A percentile compares a stretch with the other conserved stretches of the same genome.
phyloP scores from a whole-genome alignment of 352 stramenopile genomes.

The Globisporangium spinosum region DNA sequence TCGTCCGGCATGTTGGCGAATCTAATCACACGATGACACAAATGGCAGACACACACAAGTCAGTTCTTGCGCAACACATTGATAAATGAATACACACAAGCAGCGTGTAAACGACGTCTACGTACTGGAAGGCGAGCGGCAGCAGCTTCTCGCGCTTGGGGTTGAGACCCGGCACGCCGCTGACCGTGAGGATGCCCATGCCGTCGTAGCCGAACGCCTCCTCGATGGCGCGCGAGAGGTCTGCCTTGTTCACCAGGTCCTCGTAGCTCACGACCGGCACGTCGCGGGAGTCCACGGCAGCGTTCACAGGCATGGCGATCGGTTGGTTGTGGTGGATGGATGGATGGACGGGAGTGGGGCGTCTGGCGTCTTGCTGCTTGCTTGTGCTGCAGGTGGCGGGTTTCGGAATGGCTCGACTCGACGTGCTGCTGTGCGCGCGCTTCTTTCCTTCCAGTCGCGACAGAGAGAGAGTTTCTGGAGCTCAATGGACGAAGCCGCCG shows the following conservation, averaged over 20 bases:
- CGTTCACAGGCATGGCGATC: background rate
- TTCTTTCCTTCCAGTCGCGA: background rate
- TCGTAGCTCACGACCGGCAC: constrained; percentile 65
- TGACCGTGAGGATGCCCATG: constrained; percentile 89
- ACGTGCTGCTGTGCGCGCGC: background rate
- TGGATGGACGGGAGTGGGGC: background rate
- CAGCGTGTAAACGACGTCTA: constrained; percentile 12
- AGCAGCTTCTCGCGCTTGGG: constrained; percentile 73
- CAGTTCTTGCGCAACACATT: background rate
- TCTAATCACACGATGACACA: constrained; percentile 3
- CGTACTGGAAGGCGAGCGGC: constrained; percentile 73
- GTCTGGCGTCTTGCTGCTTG: background rate
- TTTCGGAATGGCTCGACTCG: constrained; percentile 8
- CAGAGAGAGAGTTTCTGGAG: background rate
- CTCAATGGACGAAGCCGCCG: background rate
- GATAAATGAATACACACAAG: background rate
- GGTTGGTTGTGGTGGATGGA: background rate
- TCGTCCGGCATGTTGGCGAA: constrained; percentile 77
- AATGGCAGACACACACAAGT: background rate
- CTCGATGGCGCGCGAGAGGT: constrained; percentile 53
- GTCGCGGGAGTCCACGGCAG: constrained; percentile 25
- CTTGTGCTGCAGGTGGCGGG: constrained; percentile 3
- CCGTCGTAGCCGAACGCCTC: constrained; percentile 88
- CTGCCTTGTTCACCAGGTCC: constrained; percentile 41
- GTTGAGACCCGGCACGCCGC: constrained; percentile 78